These are phyloP conservation scores for Morella rubra DNA, from an alignment of 306 rosid species.

Conservation along the genomic window DNA sequence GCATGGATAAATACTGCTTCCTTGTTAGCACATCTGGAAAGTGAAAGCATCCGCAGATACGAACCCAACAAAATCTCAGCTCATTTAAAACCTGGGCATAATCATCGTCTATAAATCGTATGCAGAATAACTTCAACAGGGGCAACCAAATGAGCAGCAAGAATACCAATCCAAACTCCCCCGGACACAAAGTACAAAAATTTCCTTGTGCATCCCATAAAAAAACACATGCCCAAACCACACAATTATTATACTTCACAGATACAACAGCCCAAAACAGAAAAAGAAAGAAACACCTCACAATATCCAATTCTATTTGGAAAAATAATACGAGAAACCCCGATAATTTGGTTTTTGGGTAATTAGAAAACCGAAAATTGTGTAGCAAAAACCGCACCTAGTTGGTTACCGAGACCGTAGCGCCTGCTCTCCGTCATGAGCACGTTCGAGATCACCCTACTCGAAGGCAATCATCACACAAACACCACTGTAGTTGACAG, in stretches of 20 bases:
- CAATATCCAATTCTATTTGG: not conserved
- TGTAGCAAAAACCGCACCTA: slow-evolving; percentile 25
- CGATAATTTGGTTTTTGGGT: not conserved
- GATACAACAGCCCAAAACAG: not conserved
- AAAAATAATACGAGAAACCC: not conserved
- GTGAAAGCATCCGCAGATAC: not conserved
- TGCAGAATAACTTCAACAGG: not conserved
- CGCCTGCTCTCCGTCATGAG: slow-evolving; percentile 51
- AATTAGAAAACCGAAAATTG: too few species aligned
- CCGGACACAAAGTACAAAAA: not conserved
- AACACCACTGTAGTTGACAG: not conserved
- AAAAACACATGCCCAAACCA: not conserved
- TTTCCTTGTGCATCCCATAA: not conserved
- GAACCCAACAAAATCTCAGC: not conserved
- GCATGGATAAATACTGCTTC: not conserved
- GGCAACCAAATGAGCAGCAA: not conserved
- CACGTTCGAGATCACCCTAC: not conserved
- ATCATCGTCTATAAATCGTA: not conserved
- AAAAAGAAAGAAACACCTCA: not conserved
- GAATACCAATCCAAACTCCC: not conserved
- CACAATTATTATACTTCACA: not conserved
- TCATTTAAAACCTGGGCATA: not conserved
- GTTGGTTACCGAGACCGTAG: slow-evolving; percentile 34
- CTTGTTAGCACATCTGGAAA: not conserved
- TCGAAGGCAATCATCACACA: not conserved